A percentile compares a stretch with the other conserved stretches of the same genome.
Conservation (phyloP, 1,139 yeast species). For the Yamadazyma sp. region DNA sequence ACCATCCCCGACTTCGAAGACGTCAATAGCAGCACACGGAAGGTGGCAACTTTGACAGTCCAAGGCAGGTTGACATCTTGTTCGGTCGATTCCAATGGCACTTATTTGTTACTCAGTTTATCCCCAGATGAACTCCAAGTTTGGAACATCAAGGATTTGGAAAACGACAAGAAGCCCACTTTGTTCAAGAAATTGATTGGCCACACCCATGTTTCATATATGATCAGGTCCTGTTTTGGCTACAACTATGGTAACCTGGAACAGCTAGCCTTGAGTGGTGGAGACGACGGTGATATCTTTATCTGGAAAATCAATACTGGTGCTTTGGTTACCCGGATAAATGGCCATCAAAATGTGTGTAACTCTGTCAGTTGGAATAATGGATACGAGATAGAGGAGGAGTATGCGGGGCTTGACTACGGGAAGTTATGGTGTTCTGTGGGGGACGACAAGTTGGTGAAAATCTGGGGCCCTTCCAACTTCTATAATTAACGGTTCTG, state of each 20-base stretch:
- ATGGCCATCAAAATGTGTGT: slow-evolving; percentile 68
- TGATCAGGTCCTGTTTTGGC: slow-evolving; percentile 81
- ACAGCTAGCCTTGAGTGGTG: slow-evolving; percentile 73
- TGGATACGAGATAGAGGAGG: slow-evolving; percentile 18
- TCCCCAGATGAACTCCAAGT: slow-evolving; percentile 80
- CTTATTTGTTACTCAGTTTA: slow-evolving; percentile 60
- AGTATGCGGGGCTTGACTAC: slow-evolving; percentile 26
- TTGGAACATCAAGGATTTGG: slow-evolving; percentile 53
- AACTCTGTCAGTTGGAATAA: slow-evolving; percentile 80
- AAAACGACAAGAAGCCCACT: slow-evolving; percentile 30
- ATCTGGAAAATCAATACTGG: slow-evolving; percentile 82
- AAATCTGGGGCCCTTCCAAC: slow-evolving; percentile 58
- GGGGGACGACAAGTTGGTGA: slow-evolving; percentile 74
- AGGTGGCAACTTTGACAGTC: slow-evolving; percentile 34
- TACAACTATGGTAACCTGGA: slow-evolving; percentile 51
- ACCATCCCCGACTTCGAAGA: slow-evolving; percentile 37
- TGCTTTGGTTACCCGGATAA: slow-evolving; percentile 56
- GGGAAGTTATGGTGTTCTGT: slow-evolving; percentile 75
- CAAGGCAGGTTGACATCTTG: slow-evolving; percentile 44
- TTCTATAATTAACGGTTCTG: slow-evolving; percentile 14
- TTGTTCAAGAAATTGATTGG: slow-evolving; percentile 68
- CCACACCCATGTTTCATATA: slow-evolving; percentile 66
- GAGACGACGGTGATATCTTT: slow-evolving; percentile 78
- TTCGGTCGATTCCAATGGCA: slow-evolving; percentile 39
- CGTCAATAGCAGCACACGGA: slow-evolving; percentile 34